phyloP scores from a whole-genome alignment of 192 early-diverging fungal genomes.

The Cetraspora pellucida region DNA sequence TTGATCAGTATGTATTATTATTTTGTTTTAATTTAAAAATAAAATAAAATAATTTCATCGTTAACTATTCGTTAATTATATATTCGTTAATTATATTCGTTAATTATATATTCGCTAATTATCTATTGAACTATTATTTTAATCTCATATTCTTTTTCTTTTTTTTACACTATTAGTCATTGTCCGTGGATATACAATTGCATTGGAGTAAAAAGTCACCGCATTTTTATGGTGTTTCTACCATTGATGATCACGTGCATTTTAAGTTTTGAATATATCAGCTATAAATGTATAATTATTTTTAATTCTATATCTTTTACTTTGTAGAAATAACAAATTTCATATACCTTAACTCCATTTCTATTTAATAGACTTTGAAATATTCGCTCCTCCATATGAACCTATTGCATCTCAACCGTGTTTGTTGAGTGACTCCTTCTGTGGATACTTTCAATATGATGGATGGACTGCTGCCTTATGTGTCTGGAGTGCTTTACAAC shows the following conservation, averaged over 20 bases:
- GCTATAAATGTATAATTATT: slow-evolving; percentile 64
- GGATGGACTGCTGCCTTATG: slow-evolving; percentile 68
- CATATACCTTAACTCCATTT: not conserved
- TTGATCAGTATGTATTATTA: slow-evolving; percentile 77
- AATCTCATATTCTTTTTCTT: no score
- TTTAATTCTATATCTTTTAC: not conserved
- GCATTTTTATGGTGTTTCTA: slow-evolving; percentile 83
- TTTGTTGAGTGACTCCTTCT: slow-evolving; percentile 59
- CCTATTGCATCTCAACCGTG: slow-evolving; percentile 59
- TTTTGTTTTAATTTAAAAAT: not conserved
- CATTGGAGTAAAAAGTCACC: slow-evolving; percentile 87
- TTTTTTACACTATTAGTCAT: slow-evolving; percentile 54
- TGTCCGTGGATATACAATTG: slow-evolving; percentile 98
- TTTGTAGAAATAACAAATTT: no score
- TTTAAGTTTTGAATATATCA: slow-evolving; percentile 61
- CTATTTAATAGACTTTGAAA: slow-evolving; percentile 45
- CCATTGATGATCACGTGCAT: slow-evolving; percentile 64
- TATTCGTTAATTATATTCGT: no score
- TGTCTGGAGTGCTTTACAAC: slow-evolving; percentile 77
- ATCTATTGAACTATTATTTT: no score
- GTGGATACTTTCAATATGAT: slow-evolving; percentile 77
- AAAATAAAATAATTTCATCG: not conserved
- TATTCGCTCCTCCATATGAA: slow-evolving; percentile 53
- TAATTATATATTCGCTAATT: no score
- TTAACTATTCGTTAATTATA: no score